Evolutionary conservation across 331 rosid species (phyloP), one percentile per base, ranked within the genome.

Genomic region (Rhamnella rubrinervis): DNA sequence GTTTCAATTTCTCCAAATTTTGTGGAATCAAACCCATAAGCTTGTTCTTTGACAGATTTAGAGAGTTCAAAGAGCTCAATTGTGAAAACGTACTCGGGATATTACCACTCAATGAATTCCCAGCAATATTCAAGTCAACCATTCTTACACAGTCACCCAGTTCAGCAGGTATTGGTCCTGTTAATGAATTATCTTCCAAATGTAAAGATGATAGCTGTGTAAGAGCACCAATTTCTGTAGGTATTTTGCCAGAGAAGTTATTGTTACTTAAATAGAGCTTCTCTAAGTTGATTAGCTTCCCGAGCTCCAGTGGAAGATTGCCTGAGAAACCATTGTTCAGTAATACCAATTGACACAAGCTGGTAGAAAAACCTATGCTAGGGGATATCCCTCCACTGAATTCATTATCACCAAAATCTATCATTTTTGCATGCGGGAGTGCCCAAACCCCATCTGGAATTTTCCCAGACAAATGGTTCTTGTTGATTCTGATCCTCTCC

Each of bases 71-170:
- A 44, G 97, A 78, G 80, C 81, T 75, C 82, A 95, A 83, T 4
- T 75, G 79, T 21, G 96, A 87, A 83, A 95, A 35, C 9, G 95
- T 78, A 49, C 14, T 53, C 5, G 99, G 99, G 67, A 95, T 84
- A 39, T 61, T 73, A 49, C 96, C 93, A 17, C 81, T 83, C 55
- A 95, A 73, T 63, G 88, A 77, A 83, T 95, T 95, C 76, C 66
- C 57, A 65, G 96, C 96, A 75, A 95, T 85, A 82, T 87, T 89
- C 83, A 95, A 65, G 78, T 95, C 97, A 58, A 84, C 96, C 52
- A 95, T 70, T 78, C 91, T 84, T 1, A 19, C 75, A 82, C 97
- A 95, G 25, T 80, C 38, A 17, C 95, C 88, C 51, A 95, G 61
- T 73, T 91, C 88, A 50, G 78, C 49, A 0, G 97, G 96, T 70